Evolutionary conservation across 2,329 filamentous ascomycete genomes (phyloP).

Genomic region (Mollisiaceae sp.): DNA sequence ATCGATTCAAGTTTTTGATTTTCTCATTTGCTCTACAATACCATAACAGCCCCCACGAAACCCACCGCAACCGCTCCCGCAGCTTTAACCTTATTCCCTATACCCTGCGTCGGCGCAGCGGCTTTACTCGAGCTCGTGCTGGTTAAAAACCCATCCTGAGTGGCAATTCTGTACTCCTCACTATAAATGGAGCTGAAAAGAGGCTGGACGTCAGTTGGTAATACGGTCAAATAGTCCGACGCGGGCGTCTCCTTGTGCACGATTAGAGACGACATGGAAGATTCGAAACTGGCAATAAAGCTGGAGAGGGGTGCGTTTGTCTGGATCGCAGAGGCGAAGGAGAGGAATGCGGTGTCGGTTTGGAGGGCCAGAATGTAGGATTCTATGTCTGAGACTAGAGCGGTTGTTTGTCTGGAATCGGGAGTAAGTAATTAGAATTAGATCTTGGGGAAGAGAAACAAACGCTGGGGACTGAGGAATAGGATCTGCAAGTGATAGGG

Average conservation of each 20-base stretch:
- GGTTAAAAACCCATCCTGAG: neutral
- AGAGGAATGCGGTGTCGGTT: slow-evolving; percentile 2
- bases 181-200: neutral
- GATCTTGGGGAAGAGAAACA: neutral
- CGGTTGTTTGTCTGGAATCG: neutral
- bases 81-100: neutral
- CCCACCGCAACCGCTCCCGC: neutral
- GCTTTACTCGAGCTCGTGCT: neutral
- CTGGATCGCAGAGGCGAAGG: slow-evolving; percentile 1
- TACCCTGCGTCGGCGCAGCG: neutral
- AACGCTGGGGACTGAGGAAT: slow-evolving; percentile 7
- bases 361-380: neutral
- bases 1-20: neutral
- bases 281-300: neutral
- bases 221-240: neutral
- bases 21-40: neutral
- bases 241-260: neutral
- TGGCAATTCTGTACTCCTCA: neutral
- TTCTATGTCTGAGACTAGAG: neutral
- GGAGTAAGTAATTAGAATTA: neutral
- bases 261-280: neutral
- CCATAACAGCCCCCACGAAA: slow-evolving; percentile 1
- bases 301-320: neutral
- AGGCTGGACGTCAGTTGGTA: neutral
- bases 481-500: neutral